Conservation (phyloP, 306 rosid genomes). For the Cicer pinnatifidum region DNA sequence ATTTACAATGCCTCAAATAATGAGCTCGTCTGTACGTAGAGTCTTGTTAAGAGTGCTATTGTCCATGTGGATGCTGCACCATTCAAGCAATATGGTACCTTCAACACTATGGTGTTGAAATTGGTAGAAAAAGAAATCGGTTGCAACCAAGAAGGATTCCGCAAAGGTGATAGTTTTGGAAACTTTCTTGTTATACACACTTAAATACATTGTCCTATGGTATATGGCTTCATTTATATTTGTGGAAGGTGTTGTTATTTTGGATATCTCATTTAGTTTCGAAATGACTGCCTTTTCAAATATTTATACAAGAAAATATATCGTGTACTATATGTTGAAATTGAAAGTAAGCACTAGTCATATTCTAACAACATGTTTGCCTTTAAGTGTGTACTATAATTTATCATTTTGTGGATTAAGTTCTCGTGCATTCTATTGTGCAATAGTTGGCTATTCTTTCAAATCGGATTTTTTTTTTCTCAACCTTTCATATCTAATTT, state of each 20-base stretch:
- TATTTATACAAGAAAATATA: too few relatives aligned
- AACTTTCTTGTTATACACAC: not conserved
- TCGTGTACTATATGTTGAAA: too few relatives aligned
- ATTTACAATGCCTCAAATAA: slow-evolving; percentile 66
- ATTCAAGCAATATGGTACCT: slow-evolving; percentile 66
- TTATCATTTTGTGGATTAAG: not conserved
- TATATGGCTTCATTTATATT: too few relatives aligned
- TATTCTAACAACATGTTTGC: too few relatives aligned
- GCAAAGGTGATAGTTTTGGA: slow-evolving; percentile 43
- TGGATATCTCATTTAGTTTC: too few relatives aligned
- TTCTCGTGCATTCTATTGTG: not conserved
- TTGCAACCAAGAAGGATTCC: slow-evolving; percentile 53
- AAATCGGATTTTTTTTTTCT: not conserved
- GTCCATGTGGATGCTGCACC: slow-evolving; percentile 68
- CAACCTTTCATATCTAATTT: not conserved
- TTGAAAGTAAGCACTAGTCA: too few relatives aligned
- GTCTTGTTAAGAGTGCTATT: slow-evolving; percentile 60
- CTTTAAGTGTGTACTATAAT: not conserved
- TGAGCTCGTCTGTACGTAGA: slow-evolving; percentile 62
- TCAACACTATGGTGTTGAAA: slow-evolving; percentile 63
- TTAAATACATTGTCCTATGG: too few relatives aligned
- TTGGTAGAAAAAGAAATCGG: slow-evolving; percentile 56
- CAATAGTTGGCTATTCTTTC: not conserved
- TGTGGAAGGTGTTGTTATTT: too few relatives aligned
- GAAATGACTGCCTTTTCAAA: too few relatives aligned